Evolutionary conservation across 2,329 filamentous ascomycete species (phyloP).

Genomic region (Aquanectria penicillioides): DNA sequence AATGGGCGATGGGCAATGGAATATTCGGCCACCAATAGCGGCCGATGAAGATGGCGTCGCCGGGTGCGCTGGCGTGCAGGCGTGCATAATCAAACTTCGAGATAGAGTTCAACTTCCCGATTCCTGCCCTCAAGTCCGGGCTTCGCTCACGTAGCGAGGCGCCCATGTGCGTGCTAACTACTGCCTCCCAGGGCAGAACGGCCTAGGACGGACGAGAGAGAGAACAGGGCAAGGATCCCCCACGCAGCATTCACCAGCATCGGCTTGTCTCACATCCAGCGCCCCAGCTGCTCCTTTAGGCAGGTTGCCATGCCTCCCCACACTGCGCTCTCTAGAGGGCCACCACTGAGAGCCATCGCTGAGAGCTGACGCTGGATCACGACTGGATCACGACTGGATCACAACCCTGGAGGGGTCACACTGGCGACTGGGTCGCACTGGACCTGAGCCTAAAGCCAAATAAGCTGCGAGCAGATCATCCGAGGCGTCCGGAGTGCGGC

Average conservation of each 20-base stretch:
- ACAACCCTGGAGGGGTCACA: too few species aligned
- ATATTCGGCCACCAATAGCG: conserved; percentile 10
- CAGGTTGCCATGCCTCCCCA: conserved; percentile 18
- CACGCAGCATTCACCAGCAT: neutral
- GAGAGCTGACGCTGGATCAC: too few species aligned
- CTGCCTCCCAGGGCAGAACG: too few species aligned
- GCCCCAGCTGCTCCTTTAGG: conserved; percentile 17
- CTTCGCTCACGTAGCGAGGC: neutral
- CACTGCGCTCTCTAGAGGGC: too few species aligned
- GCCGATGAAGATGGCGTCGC: too few species aligned
- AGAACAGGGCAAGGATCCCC: conserved; percentile 7
- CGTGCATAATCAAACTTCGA: too few species aligned
- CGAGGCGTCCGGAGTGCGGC: conserved; percentile 5
- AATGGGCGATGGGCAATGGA: neutral
- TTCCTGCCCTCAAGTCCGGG: conserved; percentile 14
- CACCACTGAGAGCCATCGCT: too few species aligned
- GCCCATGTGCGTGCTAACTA: neutral
- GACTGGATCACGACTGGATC: too few species aligned
- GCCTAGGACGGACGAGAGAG: neutral
- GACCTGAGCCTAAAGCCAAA: conserved; percentile 4
- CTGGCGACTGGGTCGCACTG: too few species aligned
- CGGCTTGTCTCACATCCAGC: conserved; percentile 8
- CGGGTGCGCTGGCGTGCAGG: too few species aligned
- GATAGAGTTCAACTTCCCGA: conserved; percentile 14
- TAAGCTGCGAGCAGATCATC: neutral